Conservation (phyloP, 306 rosid genomes). For the Delonix regia region DNA sequence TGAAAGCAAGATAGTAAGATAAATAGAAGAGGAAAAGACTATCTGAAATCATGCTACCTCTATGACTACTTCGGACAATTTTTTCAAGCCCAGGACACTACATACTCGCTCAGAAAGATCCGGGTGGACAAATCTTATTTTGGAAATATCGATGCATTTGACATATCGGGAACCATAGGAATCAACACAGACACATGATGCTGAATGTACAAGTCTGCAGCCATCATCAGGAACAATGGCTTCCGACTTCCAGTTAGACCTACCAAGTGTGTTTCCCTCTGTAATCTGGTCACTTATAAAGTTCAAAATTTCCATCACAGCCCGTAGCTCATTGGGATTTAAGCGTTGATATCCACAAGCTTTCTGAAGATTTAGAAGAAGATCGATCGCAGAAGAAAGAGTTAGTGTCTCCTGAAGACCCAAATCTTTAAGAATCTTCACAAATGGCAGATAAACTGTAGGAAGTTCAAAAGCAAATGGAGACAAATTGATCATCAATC, state of each 20-base stretch:
- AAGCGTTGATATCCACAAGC: slow-evolving; percentile 91
- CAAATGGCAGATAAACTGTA: slow-evolving; percentile 74
- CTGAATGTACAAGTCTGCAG: slow-evolving; percentile 91
- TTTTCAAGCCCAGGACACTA: slow-evolving; percentile 67
- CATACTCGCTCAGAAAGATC: slow-evolving; percentile 90
- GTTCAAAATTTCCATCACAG: slow-evolving; percentile 86
- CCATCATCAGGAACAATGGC: slow-evolving; percentile 92
- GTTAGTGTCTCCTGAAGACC: slow-evolving; percentile 87
- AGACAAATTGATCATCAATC: slow-evolving; percentile 78
- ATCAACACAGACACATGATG: slow-evolving; percentile 82
- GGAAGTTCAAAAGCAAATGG: slow-evolving; percentile 99
- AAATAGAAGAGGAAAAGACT: slow-evolving; percentile 23
- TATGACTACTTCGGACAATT: slow-evolving; percentile 76
- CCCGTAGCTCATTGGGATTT: slow-evolving; percentile 97
- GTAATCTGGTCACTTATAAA: slow-evolving; percentile 72
- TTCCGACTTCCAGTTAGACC: slow-evolving; percentile 63
- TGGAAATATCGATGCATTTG: slow-evolving; percentile 80
- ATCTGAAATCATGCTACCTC: slow-evolving; percentile 66
- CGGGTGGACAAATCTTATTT: slow-evolving; percentile 85
- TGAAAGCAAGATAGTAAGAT: slow-evolving; percentile 2
- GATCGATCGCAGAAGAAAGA: slow-evolving; percentile 78
- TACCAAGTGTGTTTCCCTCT: slow-evolving; percentile 50
- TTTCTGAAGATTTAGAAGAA: slow-evolving; percentile 81
- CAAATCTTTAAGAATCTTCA: slow-evolving; percentile 82
- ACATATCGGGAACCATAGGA: slow-evolving; percentile 83